These are phyloP conservation scores for Nakazawaea ambrosiae DNA, from an alignment of 805 yeast genomes.

Conservation along the genomic window DNA sequence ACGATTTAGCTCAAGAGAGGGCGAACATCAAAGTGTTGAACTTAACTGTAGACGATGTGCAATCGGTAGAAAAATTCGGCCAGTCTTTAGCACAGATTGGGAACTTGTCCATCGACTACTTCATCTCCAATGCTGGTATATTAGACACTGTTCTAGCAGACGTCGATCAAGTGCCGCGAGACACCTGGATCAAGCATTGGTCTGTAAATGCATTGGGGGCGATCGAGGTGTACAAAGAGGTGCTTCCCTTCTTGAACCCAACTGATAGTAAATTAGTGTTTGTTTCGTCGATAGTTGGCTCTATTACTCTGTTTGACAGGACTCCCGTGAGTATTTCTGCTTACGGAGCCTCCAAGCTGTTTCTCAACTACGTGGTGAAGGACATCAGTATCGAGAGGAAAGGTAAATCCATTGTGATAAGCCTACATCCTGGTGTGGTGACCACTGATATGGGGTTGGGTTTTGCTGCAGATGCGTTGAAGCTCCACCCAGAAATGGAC, in stretches of 20 bases:
- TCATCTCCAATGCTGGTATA: not conserved
- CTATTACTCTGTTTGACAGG: constrained; percentile 13
- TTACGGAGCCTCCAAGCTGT: constrained; percentile 32
- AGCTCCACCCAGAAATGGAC: not conserved
- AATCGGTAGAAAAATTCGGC: constrained; percentile 10
- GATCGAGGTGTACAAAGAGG: constrained; percentile 14
- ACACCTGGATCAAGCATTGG: constrained; percentile 12
- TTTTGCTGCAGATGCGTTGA: not conserved
- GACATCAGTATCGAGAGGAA: constrained; percentile 22
- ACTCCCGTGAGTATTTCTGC: constrained; percentile 17
- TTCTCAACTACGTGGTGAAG: constrained; percentile 25
- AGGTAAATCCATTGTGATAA: constrained; percentile 20
- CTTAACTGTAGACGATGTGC: not conserved
- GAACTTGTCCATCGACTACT: not conserved
- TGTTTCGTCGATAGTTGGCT: constrained; percentile 21
- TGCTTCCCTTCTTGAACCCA: not conserved
- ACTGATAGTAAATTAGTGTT: constrained; percentile 15
- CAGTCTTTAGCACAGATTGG: not conserved
- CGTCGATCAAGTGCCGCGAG: constrained; percentile 17
- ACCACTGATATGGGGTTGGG: constrained; percentile 23
- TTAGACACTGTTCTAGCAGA: not conserved
- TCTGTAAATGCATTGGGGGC: constrained; percentile 20
- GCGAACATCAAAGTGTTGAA: not conserved
- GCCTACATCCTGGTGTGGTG: constrained; percentile 32
- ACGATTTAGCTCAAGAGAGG: not conserved